Percentiles rank a stretch among this genome's conserved stretches.
phyloP scores from a whole-genome alignment of 2,329 filamentous ascomycete species.

The Claviceps purpurea region DNA sequence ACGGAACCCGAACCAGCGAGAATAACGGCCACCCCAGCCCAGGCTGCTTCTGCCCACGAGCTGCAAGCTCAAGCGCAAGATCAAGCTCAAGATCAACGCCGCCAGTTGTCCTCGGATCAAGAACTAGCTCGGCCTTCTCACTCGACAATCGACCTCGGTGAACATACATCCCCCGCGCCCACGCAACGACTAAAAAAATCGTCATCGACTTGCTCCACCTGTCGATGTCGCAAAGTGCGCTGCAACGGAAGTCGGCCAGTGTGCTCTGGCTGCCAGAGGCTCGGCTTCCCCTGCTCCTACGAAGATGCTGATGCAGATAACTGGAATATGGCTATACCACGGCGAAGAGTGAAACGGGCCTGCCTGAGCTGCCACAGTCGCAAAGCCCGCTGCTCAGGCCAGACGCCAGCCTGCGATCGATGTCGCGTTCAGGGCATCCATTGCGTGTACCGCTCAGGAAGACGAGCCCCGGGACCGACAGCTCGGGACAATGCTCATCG shows the following conservation, averaged over 20 bases:
- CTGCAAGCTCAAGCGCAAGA: not conserved
- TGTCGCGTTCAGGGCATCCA: constrained; percentile 38
- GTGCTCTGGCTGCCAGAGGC: constrained; percentile 45
- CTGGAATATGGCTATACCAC: constrained; percentile 31
- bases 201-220: constrained; percentile 38
- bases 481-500: constrained; percentile 11
- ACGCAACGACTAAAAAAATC: constrained; percentile 27
- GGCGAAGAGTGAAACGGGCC: constrained; percentile 41
- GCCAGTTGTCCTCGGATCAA: not conserved
- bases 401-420: constrained; percentile 39
- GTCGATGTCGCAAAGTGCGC: constrained; percentile 42
- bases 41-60: not conserved
- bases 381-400: constrained; percentile 46
- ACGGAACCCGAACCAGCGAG: constrained; percentile 2
- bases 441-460: constrained; percentile 40
- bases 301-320: constrained; percentile 31
- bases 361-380: constrained; percentile 44
- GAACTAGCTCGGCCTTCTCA: not conserved
- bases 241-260: constrained; percentile 40
- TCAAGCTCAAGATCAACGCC: too few species aligned
- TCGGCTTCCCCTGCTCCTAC: constrained; percentile 44
- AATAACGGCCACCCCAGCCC: not conserved
- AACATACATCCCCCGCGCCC: constrained; percentile 8
- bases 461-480: constrained; percentile 21
- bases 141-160: not conserved